phyloP scores from a whole-genome alignment of 352 stramenopile genomes.

The Pythium rhizo-oryzae region DNA sequence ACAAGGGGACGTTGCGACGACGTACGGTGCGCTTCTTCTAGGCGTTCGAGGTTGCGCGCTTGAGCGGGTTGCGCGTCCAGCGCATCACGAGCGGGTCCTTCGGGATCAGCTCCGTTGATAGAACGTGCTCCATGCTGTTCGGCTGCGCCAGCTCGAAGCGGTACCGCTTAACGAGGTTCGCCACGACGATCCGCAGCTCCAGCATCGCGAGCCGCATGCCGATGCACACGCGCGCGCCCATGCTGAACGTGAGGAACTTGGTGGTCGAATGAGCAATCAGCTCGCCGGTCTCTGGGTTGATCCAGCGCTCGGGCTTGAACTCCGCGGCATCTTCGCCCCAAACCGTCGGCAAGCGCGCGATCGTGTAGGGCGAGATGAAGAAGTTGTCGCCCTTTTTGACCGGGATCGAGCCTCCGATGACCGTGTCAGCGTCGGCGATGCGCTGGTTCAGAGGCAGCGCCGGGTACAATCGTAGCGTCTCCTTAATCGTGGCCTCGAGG shows the following conservation, averaged over 20 bases:
- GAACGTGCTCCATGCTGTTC: constrained; percentile 5
- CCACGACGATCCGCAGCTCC: constrained; percentile 27
- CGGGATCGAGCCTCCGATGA: constrained; percentile 31
- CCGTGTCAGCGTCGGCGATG: constrained; percentile 53
- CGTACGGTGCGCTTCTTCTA: too few species aligned
- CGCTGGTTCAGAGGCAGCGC: constrained; percentile 57
- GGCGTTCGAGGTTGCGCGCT: too few species aligned
- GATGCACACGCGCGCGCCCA: constrained; percentile 43
- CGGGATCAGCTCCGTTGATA: background rate
- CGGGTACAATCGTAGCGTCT: constrained; percentile 67
- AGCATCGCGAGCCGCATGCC: constrained; percentile 48
- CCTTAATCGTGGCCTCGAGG: constrained; percentile 51
- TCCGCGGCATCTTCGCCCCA: constrained; percentile 54
- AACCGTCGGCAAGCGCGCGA: constrained; percentile 28
- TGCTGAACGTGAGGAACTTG: constrained; percentile 41
- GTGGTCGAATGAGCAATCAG: background rate
- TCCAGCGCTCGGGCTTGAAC: constrained; percentile 61
- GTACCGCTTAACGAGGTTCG: constrained; percentile 15
- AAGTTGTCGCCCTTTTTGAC: constrained; percentile 28
- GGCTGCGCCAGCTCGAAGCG: constrained; percentile 3
- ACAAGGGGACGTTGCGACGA: too few species aligned
- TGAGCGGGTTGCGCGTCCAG: background rate
- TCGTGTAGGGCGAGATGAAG: constrained; percentile 34
- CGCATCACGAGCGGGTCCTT: constrained; percentile 11
- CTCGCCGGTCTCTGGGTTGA: constrained; percentile 24